phyloP scores from a whole-genome alignment of 2,329 filamentous ascomycete species.

The Phialemoniopsis sp. region DNA sequence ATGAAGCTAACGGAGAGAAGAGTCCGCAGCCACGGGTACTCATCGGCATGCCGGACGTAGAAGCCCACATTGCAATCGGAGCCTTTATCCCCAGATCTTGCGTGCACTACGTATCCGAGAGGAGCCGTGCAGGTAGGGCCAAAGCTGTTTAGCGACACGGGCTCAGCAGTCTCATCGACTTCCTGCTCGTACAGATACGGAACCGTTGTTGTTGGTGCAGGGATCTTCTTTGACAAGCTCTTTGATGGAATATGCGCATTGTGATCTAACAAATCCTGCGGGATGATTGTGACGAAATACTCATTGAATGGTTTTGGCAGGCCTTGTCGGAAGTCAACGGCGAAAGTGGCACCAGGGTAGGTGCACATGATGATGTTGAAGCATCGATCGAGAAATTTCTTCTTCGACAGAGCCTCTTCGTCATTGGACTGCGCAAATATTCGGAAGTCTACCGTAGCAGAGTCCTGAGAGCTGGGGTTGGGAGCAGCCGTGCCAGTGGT shows the following conservation, averaged over 20 bases:
- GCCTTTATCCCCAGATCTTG: slow-evolving; percentile 32
- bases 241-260: neutral
- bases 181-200: slow-evolving; percentile 2
- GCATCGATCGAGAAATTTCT: neutral
- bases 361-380: too few relatives aligned
- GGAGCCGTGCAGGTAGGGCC: slow-evolving; percentile 14
- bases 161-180: slow-evolving; percentile 12
- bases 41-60: slow-evolving; percentile 31
- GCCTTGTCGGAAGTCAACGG: neutral
- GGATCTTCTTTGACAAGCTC: neutral
- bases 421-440: slow-evolving; percentile 30
- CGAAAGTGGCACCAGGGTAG: neutral
- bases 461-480: slow-evolving; percentile 21
- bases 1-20: slow-evolving; percentile 23
- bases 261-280: neutral
- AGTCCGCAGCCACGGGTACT: slow-evolving; percentile 32
- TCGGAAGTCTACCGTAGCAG: slow-evolving; percentile 26
- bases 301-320: neutral
- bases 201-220: neutral
- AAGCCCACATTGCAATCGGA: slow-evolving; percentile 31
- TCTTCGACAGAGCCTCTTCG: slow-evolving; percentile 14
- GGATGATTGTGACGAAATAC: neutral
- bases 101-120: slow-evolving; percentile 27
- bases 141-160: slow-evolving; percentile 11
- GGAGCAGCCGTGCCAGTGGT: slow-evolving; percentile 18